Evolutionary conservation across 306 rosid genomes (phyloP), one percentile per base, ranked within the genome.

Genomic region (Betula pendula): DNA sequence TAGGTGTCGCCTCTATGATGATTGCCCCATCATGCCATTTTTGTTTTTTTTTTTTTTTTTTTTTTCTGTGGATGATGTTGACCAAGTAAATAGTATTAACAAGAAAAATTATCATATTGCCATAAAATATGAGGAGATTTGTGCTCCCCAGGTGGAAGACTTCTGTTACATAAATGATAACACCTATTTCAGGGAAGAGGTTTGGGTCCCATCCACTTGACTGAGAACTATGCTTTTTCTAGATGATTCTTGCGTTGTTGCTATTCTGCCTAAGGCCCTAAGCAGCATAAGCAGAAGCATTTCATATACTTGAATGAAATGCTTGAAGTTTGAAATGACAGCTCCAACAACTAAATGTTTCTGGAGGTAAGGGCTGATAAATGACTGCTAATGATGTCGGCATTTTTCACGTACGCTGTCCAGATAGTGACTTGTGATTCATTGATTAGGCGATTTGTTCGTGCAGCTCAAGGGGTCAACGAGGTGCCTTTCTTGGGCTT

Each of bases 61-160:
- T n/a, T 73, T 49, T 9, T 8, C 0, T 14, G 45, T 74, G 49
- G 45, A 52, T 53, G 68, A 25, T 42, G 51, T 42, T 65, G 63
- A 29, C 45, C 65, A 8, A 25, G 16, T 56, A 35, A 12, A 70
- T 33, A 29, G 47, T 35, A 25, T 16, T 79, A n/a, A n/a, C n/a
- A n/a, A n/a, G 45, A 17, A 53, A n/a, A 78, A 33, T 9, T 31
- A 29, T 70, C 19, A 38, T 69, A 50, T 74, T 85, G 56, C 43
- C 91, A 95, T 97, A 2, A 95, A 95, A 82, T 90, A 92, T 48
- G 99, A 95, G 83, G 99, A 95, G 89, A 95, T 95, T 65, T 95
- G 99, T 84, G 99, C 99, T 24, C 99, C 97, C 67, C 97, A 92
- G 79, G 99, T 95, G 72, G 99, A 95, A 85, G 97, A 95, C 69